Evolutionary conservation across 2,329 filamentous ascomycete species (phyloP).

Genomic region (Didymella sp.): DNA sequence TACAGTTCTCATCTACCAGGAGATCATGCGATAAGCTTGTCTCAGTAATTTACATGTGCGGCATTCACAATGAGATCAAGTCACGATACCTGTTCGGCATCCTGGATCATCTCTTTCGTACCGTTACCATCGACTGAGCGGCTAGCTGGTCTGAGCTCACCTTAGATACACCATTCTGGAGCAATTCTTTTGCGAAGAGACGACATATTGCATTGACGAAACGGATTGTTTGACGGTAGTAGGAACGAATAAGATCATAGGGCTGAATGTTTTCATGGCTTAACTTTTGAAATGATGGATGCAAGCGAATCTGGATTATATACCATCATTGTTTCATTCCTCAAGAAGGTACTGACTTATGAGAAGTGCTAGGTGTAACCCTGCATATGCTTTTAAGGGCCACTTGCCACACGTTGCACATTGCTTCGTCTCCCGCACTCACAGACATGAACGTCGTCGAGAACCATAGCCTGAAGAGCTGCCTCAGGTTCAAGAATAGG

Average conservation of each 20-base stretch:
- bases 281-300: slow-evolving; percentile 14
- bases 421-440: not conserved
- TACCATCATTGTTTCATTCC: not conserved
- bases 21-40: slow-evolving; percentile 77
- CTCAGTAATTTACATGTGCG: slow-evolving; percentile 22
- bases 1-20: slow-evolving; percentile 86
- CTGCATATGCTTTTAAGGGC: not conserved
- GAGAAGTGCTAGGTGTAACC: not conserved
- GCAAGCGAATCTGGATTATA: slow-evolving; percentile 9
- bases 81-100: slow-evolving; percentile 27
- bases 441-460: not conserved
- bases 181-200: slow-evolving; percentile 23
- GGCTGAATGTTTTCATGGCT: slow-evolving; percentile 11
- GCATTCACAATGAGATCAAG: slow-evolving; percentile 35
- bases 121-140: slow-evolving; percentile 30
- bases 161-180: slow-evolving; percentile 24
- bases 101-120: slow-evolving; percentile 21
- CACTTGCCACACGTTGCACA: not conserved
- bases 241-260: slow-evolving; percentile 15
- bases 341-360: not conserved
- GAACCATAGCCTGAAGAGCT: not conserved
- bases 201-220: slow-evolving; percentile 20
- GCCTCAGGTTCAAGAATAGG: slow-evolving; percentile 18
- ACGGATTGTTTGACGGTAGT: slow-evolving; percentile 13
- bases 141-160: slow-evolving; percentile 39